Percentiles rank a stretch among this genome's conserved stretches.
Conservation (phyloP, 257 asterid species). For the Solanum dulcamara region DNA sequence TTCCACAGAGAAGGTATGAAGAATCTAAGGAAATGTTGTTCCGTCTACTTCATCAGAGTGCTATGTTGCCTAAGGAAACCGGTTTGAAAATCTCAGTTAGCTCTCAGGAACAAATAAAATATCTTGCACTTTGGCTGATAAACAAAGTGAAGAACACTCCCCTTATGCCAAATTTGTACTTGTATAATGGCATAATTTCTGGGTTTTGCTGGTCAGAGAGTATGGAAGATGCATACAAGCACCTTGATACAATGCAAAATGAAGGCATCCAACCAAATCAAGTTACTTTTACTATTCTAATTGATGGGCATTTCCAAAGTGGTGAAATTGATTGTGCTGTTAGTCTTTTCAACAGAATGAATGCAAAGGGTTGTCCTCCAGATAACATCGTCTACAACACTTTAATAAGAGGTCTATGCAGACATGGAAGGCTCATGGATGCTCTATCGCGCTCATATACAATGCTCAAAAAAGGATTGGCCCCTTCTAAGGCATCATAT, state of each 20-base stretch:
- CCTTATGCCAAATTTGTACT: conserved; percentile 30
- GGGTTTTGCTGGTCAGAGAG: conserved; percentile 32
- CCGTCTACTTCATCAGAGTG: conserved; percentile 19
- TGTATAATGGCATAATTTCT: conserved; percentile 34
- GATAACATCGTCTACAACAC: conserved; percentile 35
- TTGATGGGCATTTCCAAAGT: conserved; percentile 32
- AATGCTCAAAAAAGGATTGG: conserved; percentile 48
- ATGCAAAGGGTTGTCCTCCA: conserved; percentile 24
- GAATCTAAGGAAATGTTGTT: conserved; percentile 30
- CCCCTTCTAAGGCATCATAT: conserved; percentile 38
- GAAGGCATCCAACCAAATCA: conserved; percentile 43
- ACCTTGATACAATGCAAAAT: conserved; percentile 27
- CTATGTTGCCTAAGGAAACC: conserved; percentile 6
- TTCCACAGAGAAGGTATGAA: conserved; percentile 8
- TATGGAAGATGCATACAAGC: conserved; percentile 39
- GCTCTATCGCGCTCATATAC: conserved; percentile 30
- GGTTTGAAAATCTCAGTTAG: conserved; percentile 6
- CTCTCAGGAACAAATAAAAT: conserved; percentile 26
- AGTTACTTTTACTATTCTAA: conserved; percentile 53
- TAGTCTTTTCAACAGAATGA: conserved; percentile 41
- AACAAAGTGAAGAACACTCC: conserved; percentile 7
- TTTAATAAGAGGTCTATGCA: conserved; percentile 41
- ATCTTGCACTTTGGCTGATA: conserved; percentile 20
- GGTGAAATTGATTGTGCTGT: conserved; percentile 40
- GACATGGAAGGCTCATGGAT: conserved; percentile 30